Evolutionary conservation across 495 filamentous ascomycete species (phyloP), one percentile per base, ranked within the genome.

Genomic region (Bacidia rubella): DNA sequence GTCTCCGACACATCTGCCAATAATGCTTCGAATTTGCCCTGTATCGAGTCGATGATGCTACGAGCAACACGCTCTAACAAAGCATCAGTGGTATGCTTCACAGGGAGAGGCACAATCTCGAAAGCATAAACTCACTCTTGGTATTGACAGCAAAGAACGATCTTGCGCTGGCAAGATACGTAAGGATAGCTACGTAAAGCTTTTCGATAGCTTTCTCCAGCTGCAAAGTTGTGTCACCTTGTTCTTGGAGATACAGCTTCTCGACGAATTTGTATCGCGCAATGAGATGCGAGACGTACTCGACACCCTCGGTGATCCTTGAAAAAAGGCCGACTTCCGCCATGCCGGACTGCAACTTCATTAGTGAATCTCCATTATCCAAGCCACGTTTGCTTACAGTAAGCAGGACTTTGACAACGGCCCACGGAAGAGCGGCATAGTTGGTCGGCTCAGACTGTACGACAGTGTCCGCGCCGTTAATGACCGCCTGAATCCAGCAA

Each of bases 221-320:
- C 26, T 57, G 20, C 21, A n/a, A 42, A 32, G 38, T 23, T 11
- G 51, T 55, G 5, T 11, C 10, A 10, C 50, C 53, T 24, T 20
- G 19, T 7, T 24, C 27, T 21, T 29, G 26, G n/a, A 49, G 21
- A 23, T 54, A 53, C n/a, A 57, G 43, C 3, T 53, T 38, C 46
- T 60, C 49, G 9, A 60, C 15, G 3, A 57, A 46, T 53, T 48
- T 45, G 45, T 60, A 60, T 21, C 55, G 49, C 35, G 49, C 27
- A n/a, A 60, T 60, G 24, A 60, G 54, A n/a, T 49, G 56, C n/a
- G 55, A 53, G 15, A 57, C 44, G 43, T 20, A 32, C 25, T 59
- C 55, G 19, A 57, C 42, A 17, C 29, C 29, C 20, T 39, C 32
- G n/a, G n/a, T n/a, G n/a, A n/a, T n/a, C n/a, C n/a, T n/a, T n/a